These are phyloP conservation scores for Rhodamnia argentea DNA, from an alignment of 345 rosid species.

Conservation along the genomic window DNA sequence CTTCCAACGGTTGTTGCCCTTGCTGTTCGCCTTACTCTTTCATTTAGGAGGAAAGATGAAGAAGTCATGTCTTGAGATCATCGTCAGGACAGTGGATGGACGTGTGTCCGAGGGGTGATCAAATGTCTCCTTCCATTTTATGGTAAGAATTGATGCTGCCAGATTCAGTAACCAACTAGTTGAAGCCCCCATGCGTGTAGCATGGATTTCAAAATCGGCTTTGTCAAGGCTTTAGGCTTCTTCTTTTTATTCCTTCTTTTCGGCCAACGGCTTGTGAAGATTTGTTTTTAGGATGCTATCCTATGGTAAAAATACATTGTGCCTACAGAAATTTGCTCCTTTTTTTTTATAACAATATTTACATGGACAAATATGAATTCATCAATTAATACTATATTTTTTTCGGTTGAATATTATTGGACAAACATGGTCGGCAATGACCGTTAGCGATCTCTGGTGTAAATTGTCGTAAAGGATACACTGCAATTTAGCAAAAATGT, in stretches of 20 bases:
- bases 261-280: neutral
- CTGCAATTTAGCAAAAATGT: no score
- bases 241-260: neutral
- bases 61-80: no score
- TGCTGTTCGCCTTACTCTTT: neutral
- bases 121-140: neutral
- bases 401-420: neutral
- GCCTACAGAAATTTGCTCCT: neutral
- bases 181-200: neutral
- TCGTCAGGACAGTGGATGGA: no score
- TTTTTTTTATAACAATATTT: neutral
- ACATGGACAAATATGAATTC: neutral
- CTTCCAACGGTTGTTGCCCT: neutral
- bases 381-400: neutral
- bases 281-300: neutral
- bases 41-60: neutral
- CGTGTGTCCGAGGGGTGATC: no score
- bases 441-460: no score
- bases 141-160: neutral
- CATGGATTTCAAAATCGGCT: neutral
- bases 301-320: neutral
- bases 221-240: neutral
- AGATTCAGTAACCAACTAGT: neutral
- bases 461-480: no score
- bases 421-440: no score